Evolutionary conservation across 108 stramenopile genomes (phyloP).

Genomic region (Ochromonas danica): DNA sequence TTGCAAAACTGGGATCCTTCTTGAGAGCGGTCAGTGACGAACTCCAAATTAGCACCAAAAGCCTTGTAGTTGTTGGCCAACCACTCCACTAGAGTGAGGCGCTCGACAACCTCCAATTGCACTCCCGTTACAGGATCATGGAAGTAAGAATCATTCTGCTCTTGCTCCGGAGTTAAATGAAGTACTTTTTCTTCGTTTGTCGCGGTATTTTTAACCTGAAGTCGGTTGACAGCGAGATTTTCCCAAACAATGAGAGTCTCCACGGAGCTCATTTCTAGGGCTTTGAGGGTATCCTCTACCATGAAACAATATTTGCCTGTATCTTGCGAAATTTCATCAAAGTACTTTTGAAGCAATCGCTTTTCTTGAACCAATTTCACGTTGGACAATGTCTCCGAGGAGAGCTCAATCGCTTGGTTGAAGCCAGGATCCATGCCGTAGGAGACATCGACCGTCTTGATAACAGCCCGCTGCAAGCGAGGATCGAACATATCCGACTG

Average conservation of each 20-base stretch:
- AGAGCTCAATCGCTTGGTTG: conserved; percentile 97
- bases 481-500: conserved; percentile 88
- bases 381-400: conserved; percentile 84
- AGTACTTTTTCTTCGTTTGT: conserved; percentile 78
- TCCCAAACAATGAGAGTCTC: conserved; percentile 97
- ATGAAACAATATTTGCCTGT: conserved; percentile 99
- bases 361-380: conserved; percentile 99
- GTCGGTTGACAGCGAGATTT: conserved; percentile 78
- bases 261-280: conserved; percentile 91
- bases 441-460: conserved; percentile 95
- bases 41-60: conserved; percentile 94
- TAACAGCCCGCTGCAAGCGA: conserved; percentile 81
- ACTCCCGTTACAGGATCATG: conserved; percentile 81
- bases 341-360: conserved; percentile 89
- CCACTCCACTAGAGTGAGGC: conserved; percentile 92
- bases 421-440: conserved; percentile 98
- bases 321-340: conserved; percentile 97
- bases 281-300: conserved; percentile 94
- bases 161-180: conserved; percentile 84
- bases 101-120: conserved; percentile 77
- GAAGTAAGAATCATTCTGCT: conserved; percentile 72
- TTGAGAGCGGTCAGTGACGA: conserved; percentile 90
- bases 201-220: conserved; percentile 62
- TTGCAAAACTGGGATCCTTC: conserved; percentile 98
- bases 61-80: conserved; percentile 94